Evolutionary conservation across 208 protist genomes (phyloP).

Genomic region (Tritrichomonas musculus): DNA sequence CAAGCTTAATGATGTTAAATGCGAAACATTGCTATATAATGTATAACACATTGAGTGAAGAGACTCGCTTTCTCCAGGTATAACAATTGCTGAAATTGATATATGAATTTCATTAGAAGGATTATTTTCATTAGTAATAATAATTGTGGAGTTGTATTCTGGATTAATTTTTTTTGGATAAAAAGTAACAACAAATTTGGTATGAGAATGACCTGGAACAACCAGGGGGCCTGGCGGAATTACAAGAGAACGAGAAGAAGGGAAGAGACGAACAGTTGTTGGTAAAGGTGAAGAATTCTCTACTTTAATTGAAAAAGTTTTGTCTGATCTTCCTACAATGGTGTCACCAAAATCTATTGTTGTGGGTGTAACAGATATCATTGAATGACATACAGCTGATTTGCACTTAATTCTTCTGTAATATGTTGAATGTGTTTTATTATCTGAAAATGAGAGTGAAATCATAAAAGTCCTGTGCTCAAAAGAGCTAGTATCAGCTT

Average conservation of each 20-base stretch:
- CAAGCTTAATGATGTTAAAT: neutral
- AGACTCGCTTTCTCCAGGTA: neutral
- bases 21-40: neutral
- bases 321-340: neutral
- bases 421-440: neutral
- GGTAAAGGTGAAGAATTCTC: neutral
- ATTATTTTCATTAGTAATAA: neutral
- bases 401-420: neutral
- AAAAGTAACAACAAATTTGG: neutral
- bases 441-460: neutral
- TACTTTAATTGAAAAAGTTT: neutral
- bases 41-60: conserved; percentile 20
- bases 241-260: neutral
- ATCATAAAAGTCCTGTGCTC: conserved; percentile 9
- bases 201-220: neutral
- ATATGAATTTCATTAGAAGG: neutral
- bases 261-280: neutral
- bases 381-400: neutral
- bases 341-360: conserved; percentile 15
- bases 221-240: neutral
- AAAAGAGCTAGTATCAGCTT: neutral
- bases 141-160: neutral
- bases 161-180: conserved; percentile 18
- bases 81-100: neutral
- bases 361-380: neutral